Evolutionary conservation across 164 flowering plant genomes (phyloP), one percentile per base, ranked within the genome.

Genomic region (Sedum album): DNA sequence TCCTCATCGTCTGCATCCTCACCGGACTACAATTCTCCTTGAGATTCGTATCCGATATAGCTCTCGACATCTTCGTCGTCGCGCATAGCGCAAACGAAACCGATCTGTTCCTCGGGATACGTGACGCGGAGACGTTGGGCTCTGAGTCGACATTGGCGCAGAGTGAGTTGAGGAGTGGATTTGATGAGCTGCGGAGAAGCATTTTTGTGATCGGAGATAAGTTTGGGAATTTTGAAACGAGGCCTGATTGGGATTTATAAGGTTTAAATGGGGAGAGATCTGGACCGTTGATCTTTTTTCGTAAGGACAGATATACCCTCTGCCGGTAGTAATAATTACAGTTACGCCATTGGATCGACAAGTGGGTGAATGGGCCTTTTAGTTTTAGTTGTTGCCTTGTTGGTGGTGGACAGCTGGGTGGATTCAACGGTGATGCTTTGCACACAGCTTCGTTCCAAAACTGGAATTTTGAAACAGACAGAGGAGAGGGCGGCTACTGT

Each of bases 41-140:
- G 39, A 88, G 71, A 77, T 83, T 82, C 23, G 44, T 73, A 55
- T 87, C 92, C 0, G 89, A 85, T 0, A 74, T 15, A 5, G 82
- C 77, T 44, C 85, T 74, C 2, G 69, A 72, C 66, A 81, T 78
- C 69, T 60, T 83, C 69, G 62, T 69, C 11, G 38, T 36, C 36
- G 74, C 49, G 3, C 81, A 67, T 0, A 67, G 41, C 2, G 75
- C 44, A 5, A 80, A 39, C 7, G 77, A 36, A 0, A 73, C 2
- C 23, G 86, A 76, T 39, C 80, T 69, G 20, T 69, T 46, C 20
- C 70, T 64, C 5, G 75, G 73, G 23, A 70, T 60, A 9, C 41
- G 73, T 23, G 30, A 8, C 38, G 26, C 14, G 67, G 26, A 73
- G 2, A 69, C 18, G 31, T 9, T 5, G 71, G 79, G 2, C 21